A percentile compares a stretch with the other conserved stretches of the same genome.
Conservation (phyloP, 1,139 yeast species). For the Yamadazyma diddensiae region DNA sequence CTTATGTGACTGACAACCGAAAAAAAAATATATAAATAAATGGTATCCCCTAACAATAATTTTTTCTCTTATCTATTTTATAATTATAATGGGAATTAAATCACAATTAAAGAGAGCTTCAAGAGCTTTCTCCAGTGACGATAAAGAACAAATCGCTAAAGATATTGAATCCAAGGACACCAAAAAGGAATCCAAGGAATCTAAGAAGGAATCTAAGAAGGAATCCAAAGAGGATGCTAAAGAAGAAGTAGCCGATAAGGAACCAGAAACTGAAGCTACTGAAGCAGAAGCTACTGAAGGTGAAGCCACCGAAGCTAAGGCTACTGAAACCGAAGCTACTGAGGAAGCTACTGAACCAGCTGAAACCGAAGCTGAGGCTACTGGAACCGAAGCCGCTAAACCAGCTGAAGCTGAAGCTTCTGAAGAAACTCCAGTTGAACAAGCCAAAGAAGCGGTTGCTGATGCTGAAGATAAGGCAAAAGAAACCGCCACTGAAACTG, state of each 20-base stretch:
- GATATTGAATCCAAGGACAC: constrained; percentile 8
- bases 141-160: constrained; percentile 20
- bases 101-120: constrained; percentile 45
- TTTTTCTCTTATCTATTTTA: constrained; percentile 1
- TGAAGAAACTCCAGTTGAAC: constrained; percentile 1
- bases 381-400: constrained; percentile 18
- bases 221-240: constrained; percentile 9
- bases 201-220: constrained; percentile 11
- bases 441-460: constrained; percentile 16
- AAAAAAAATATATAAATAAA: constrained; percentile 7
- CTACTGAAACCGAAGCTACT: constrained; percentile 11
- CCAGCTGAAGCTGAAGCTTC: constrained; percentile 9
- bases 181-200: constrained; percentile 5
- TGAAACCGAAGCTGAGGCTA: constrained; percentile 9
- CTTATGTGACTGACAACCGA: constrained; percentile 4
- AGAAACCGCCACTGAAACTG: constrained; percentile 11
- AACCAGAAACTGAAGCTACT: constrained; percentile 5
- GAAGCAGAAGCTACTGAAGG: constrained; percentile 10
- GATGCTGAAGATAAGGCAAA: constrained; percentile 15
- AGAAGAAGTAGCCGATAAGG: constrained; percentile 19
- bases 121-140: constrained; percentile 34
- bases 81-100: constrained; percentile 37
- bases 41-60: not conserved
- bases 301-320: constrained; percentile 11
- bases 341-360: not conserved